Percentiles rank a stretch among this genome's conserved stretches.
Conservation (phyloP, 176 grass and related monocot genomes). For the Phoenix roebelenii region DNA sequence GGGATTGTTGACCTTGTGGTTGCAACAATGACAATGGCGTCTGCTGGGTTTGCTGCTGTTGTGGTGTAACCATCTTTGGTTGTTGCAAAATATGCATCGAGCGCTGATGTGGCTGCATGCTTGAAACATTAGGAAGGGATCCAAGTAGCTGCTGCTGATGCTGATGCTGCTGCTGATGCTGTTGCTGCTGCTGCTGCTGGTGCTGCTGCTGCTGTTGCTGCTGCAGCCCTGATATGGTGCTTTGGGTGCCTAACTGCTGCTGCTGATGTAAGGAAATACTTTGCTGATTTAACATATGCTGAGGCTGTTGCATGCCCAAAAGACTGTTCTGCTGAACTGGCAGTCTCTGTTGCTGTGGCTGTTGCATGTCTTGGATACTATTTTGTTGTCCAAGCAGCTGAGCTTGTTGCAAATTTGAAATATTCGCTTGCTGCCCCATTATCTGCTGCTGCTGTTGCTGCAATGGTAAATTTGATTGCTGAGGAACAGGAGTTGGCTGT, state of each 20-base stretch:
- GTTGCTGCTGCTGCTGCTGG: slow-evolving; percentile 15
- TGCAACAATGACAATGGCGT: slow-evolving; percentile 43
- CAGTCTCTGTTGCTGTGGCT: slow-evolving; percentile 40
- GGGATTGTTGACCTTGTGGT: slow-evolving; percentile 54
- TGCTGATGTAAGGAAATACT: slow-evolving; percentile 52
- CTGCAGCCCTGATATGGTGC: slow-evolving; percentile 47
- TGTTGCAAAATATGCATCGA: slow-evolving; percentile 45
- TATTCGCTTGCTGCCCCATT: slow-evolving; percentile 34
- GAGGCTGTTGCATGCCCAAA: slow-evolving; percentile 62
- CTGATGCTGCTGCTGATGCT: slow-evolving; percentile 15
- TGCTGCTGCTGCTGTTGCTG: slow-evolving; percentile 36
- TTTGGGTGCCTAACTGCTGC: slow-evolving; percentile 46
- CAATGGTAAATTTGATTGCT: slow-evolving; percentile 52
- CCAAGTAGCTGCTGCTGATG: slow-evolving; percentile 40
- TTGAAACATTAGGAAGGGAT: slow-evolving; percentile 40
- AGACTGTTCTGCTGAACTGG: slow-evolving; percentile 65
- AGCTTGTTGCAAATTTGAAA: slow-evolving; percentile 46
- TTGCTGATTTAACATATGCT: slow-evolving; percentile 75
- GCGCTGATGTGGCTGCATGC: slow-evolving; percentile 32
- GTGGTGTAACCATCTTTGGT: slow-evolving; percentile 36
- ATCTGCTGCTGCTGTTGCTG: slow-evolving; percentile 53
- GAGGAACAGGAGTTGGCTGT: slow-evolving; percentile 28
- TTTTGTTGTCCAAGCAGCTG: slow-evolving; percentile 61
- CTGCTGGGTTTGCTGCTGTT: slow-evolving; percentile 56
- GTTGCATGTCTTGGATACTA: slow-evolving; percentile 51